Evolutionary conservation across 2,329 filamentous ascomycete species (phyloP).

Genomic region (Periconia macrospinosa): DNA sequence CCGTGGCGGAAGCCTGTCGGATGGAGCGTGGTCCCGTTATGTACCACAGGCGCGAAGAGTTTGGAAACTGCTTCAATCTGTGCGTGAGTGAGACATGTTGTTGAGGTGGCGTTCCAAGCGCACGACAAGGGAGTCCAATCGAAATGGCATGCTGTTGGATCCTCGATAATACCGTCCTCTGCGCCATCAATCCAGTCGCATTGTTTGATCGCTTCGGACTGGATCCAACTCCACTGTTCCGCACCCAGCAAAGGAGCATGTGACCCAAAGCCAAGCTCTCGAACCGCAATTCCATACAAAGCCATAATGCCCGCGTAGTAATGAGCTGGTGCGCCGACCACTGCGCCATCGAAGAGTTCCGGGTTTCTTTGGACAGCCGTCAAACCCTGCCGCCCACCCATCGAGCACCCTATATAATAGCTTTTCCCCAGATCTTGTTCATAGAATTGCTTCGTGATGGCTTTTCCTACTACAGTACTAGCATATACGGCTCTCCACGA

Average conservation of each 20-base stretch:
- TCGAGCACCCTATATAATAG: slow-evolving; percentile 43
- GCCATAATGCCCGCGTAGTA: slow-evolving; percentile 27
- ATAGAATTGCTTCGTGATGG: slow-evolving; percentile 43
- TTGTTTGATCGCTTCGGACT: slow-evolving; percentile 49
- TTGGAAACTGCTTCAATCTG: slow-evolving; percentile 23
- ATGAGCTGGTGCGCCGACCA: slow-evolving; percentile 39
- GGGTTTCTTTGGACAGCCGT: slow-evolving; percentile 38
- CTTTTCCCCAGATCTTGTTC: slow-evolving; percentile 42
- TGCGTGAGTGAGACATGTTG: slow-evolving; percentile 28
- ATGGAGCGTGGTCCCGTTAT: slow-evolving; percentile 3
- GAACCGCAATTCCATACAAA: background rate
- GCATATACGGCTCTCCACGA: slow-evolving; percentile 47
- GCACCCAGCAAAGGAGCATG: slow-evolving; percentile 41
- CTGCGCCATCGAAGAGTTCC: slow-evolving; percentile 42
- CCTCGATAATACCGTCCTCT: slow-evolving; percentile 52
- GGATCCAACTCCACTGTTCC: slow-evolving; percentile 43
- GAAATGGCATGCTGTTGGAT: slow-evolving; percentile 33
- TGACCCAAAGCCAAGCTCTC: slow-evolving; percentile 20
- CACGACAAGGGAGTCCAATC: slow-evolving; percentile 13
- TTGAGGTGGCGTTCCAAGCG: slow-evolving; percentile 2
- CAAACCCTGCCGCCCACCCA: slow-evolving; percentile 42
- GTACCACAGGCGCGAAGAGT: slow-evolving; percentile 25
- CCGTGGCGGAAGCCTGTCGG: slow-evolving; percentile 6
- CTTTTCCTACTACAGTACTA: slow-evolving; percentile 41
- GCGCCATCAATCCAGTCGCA: slow-evolving; percentile 55